Evolutionary conservation across 169 alveolate species (phyloP).

Genomic region (Plasmodium vivax): DNA sequence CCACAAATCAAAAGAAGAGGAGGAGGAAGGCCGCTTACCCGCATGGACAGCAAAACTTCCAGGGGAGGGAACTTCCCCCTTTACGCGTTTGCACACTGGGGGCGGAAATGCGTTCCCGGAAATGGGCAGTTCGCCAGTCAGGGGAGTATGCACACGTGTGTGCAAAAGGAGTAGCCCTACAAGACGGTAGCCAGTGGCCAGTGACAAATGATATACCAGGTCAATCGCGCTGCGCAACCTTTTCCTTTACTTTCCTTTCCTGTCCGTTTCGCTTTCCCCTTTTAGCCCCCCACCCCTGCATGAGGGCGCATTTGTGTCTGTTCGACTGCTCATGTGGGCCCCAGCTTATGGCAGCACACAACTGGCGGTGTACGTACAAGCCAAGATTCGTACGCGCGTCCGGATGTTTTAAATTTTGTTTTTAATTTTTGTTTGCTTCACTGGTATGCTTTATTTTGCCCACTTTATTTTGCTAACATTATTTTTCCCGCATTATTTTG

Average conservation of each 20-base stretch:
- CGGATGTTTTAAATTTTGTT: not conserved
- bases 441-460: not conserved
- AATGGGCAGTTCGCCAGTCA: not conserved
- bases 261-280: not conserved
- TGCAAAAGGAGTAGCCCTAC: not conserved
- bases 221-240: not conserved
- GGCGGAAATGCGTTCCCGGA: not conserved
- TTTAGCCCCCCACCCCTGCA: not conserved
- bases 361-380: constrained; percentile 14
- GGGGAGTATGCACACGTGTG: not conserved
- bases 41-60: not conserved
- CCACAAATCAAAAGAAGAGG: not conserved
- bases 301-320: not conserved
- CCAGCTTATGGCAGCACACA: not conserved
- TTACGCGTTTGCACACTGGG: not conserved
- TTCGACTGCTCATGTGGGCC: not conserved
- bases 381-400: not conserved
- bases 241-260: not conserved
- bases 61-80: not conserved
- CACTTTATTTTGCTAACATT: not conserved
- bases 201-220: not conserved
- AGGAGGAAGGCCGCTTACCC: not conserved
- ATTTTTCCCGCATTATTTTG: too few species aligned
- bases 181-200: not conserved
- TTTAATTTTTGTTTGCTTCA: not conserved